phyloP scores from a whole-genome alignment of 768 basidiomycete species.

The Suillus variegatus region DNA sequence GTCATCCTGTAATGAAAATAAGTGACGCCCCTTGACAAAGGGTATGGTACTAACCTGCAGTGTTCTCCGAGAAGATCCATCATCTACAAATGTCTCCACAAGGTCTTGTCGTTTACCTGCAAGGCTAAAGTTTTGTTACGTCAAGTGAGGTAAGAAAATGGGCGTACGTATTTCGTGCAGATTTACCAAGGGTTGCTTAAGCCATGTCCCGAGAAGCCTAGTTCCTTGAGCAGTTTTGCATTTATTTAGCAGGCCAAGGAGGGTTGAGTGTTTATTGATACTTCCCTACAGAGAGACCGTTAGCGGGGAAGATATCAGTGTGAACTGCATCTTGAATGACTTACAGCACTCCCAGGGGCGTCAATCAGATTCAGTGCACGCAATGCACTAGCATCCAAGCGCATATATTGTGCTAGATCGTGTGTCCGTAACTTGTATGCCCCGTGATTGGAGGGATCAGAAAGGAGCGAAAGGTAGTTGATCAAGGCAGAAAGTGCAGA shows the following conservation, averaged over 20 bases:
- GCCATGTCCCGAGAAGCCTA: constrained; percentile 84
- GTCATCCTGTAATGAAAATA: constrained; percentile 59
- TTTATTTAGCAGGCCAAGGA: constrained; percentile 89
- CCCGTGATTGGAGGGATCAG: constrained; percentile 77
- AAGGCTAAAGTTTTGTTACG: background rate
- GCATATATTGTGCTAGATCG: constrained; percentile 94
- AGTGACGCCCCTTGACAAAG: background rate
- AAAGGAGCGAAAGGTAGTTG: constrained; percentile 76
- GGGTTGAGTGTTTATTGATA: constrained; percentile 77
- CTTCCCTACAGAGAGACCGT: constrained; percentile 42
- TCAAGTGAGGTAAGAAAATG: constrained; percentile 4
- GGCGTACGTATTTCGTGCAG: constrained; percentile 82
- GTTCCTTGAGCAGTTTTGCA: constrained; percentile 97
- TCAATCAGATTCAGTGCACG: constrained; percentile 87
- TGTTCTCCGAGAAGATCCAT: constrained; percentile 65
- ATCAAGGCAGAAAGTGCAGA: constrained; percentile 81
- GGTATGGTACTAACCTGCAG: constrained; percentile 58
- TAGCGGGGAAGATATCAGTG: constrained; percentile 3
- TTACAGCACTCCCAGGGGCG: constrained; percentile 42
- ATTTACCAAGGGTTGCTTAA: constrained; percentile 95
- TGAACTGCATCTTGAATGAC: background rate
- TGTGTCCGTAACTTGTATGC: constrained; percentile 83
- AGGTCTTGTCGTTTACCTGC: constrained; percentile 84
- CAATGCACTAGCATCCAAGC: constrained; percentile 91
- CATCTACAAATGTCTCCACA: constrained; percentile 84